Base-by-base conservation (phyloP, 768 basidiomycete species). In the Mycena vitilis region DNA sequence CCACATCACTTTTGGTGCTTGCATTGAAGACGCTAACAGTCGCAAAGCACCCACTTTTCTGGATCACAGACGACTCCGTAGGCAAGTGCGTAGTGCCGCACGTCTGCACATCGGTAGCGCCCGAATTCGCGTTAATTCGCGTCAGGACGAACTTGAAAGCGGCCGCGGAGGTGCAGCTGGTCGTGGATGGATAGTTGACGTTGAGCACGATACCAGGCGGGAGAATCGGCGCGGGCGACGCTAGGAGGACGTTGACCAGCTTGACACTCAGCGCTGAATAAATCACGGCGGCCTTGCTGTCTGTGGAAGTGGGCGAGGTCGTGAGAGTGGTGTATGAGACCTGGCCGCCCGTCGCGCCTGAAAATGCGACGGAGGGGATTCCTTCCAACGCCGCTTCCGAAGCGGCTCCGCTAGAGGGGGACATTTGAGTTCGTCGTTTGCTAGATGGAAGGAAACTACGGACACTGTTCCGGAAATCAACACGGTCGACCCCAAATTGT, bases 241-340 rank as follows among this genome's bases (percentile, higher is more conserved):
- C 66, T 55, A 84, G 71, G n/a, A 80, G 74, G 23, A 78, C 77
- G 18, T 77, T 55, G 34, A 81, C 74, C 72, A 87, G 81, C 67
- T 77, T 79, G 34, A 83, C 74, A 56, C 81, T 78, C 49, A 87
- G 83, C 20, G 78, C 66, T 23, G 86, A 78, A 74, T 87, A 87
- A 62, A 82, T 78, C 53, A 75, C 70, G 11, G 85, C 83, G 12
- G 84, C 78, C 30, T 74, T 63, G 48, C 81, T 81, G 20, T 79
- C 76, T 9, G 77, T 49, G 8, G 82, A 75, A 34, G 72, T 78
- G 4, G 82, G 78, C 30, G 78, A 65, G 10, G 76, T 75, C 18
- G 74, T 69, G 68, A 87, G 84, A 20, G 85, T 86, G 30, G 86
- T 88, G 76, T 83, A 88, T 4, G 85, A 86, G 13, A 86, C 83